A percentile compares a stretch with the other conserved stretches of the same genome.
Conservation (phyloP, 108 stramenopile genomes). For the Nitzschia sp. region DNA sequence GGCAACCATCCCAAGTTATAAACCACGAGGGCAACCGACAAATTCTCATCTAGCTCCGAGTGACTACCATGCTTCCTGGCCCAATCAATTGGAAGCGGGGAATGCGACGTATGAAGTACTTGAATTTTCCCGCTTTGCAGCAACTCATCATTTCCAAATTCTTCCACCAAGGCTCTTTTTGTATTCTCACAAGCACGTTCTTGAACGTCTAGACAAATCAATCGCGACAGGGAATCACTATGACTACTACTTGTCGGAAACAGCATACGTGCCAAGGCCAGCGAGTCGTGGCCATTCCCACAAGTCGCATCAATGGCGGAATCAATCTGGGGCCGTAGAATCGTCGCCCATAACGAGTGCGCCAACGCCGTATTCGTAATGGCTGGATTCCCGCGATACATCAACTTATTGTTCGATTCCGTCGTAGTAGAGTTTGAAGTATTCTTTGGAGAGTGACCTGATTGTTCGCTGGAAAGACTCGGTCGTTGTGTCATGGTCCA, state of each 20-base stretch:
- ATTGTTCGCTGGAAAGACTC: no score
- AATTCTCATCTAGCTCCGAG: background rate
- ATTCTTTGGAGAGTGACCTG: no score
- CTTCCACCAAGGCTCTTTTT: slow-evolving; percentile 27
- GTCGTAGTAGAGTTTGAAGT: background rate
- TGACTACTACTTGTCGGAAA: slow-evolving; percentile 37
- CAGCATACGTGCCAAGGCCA: slow-evolving; percentile 57
- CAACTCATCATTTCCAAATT: background rate
- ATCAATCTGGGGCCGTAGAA: slow-evolving; percentile 59
- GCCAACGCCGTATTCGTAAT: slow-evolving; percentile 74
- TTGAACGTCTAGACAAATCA: slow-evolving; percentile 81
- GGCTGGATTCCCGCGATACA: slow-evolving; percentile 47
- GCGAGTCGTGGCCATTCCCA: slow-evolving; percentile 75
- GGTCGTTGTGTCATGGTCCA: no score
- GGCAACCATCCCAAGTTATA: slow-evolving; percentile 86
- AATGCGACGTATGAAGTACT: slow-evolving; percentile 51
- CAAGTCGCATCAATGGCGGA: slow-evolving; percentile 84
- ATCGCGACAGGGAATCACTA: slow-evolving; percentile 30
- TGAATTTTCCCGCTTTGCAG: slow-evolving; percentile 12
- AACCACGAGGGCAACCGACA: slow-evolving; percentile 63
- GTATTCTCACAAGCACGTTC: slow-evolving; percentile 63
- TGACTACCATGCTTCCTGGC: background rate
- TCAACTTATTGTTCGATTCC: background rate
- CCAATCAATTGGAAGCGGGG: slow-evolving; percentile 38
- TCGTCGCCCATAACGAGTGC: slow-evolving; percentile 62